Percentiles rank a stretch among this genome's conserved stretches.
These are phyloP conservation scores for Apophysomyces elegans DNA, from an alignment of 371 early-diverging fungal species.

Conservation along the genomic window DNA sequence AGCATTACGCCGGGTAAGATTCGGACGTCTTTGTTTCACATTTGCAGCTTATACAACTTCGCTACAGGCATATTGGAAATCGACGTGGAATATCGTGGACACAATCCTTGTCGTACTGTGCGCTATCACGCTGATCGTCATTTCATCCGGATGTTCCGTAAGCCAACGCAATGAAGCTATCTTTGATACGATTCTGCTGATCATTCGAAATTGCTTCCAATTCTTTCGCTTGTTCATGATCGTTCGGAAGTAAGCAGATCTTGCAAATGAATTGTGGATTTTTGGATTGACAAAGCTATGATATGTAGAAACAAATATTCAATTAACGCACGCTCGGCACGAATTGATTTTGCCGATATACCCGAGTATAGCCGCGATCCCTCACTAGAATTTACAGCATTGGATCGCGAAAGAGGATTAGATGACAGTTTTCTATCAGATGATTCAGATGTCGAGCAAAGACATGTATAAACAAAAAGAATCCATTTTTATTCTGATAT, in stretches of 20 bases:
- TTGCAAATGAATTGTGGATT: too few species aligned
- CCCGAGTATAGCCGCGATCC: conserved; percentile 33
- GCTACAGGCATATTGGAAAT: conserved; percentile 71
- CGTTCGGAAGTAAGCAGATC: conserved; percentile 67
- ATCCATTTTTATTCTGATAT: neutral
- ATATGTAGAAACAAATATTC: conserved; percentile 49
- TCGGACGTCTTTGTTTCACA: conserved; percentile 1
- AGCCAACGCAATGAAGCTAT: conserved; percentile 66
- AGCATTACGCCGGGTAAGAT: conserved; percentile 70
- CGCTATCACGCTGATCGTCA: conserved; percentile 67
- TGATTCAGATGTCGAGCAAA: conserved; percentile 44
- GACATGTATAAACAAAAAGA: conserved; percentile 14
- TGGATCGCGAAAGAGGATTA: conserved; percentile 40
- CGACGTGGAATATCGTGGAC: conserved; percentile 78
- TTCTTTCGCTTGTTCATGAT: conserved; percentile 70
- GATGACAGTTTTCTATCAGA: conserved; percentile 47
- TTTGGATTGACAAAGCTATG: neutral
- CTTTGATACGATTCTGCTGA: conserved; percentile 70
- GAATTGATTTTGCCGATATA: conserved; percentile 51
- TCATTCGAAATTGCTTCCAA: conserved; percentile 75
- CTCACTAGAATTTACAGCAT: conserved; percentile 43
- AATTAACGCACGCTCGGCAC: conserved; percentile 41
- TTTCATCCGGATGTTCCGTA: conserved; percentile 67
- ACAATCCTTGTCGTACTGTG: conserved; percentile 68
- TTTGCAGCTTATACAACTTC: neutral